Base-by-base conservation (phyloP, 345 rosid genomes). In the Psidium guajava region DNA sequence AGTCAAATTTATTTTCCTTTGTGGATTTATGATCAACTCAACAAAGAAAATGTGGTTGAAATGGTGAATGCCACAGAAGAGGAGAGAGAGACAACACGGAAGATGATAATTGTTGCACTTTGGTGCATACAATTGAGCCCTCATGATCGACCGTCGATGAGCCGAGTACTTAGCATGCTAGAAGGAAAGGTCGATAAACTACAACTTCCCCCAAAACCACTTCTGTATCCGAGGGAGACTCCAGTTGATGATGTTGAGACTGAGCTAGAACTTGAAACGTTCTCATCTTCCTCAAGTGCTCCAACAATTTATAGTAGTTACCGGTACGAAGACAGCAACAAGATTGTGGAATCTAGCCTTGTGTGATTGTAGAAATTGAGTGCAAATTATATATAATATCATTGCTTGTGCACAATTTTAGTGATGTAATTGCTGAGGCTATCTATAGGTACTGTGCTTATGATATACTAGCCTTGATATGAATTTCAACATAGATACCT, bases 181-280 rank as follows among this genome's bases (percentile, higher is more conserved):
- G 73, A 59, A 59, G 5, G 2, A 59, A 40, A 59, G 73, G 12
- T 59, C 0, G 73, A 59, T 59, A 18, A 59, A 13, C 40, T 59
- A 59, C 73, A 6, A 7, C 5, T 61, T 61, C 74, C 74, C 21
- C 40, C 73, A 0, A 27, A 27, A 13, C 40, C 74, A 61, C 74
- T 61, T 61, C 10, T 59, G 0, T 59, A 59, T 27, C 21, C 40
- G 1, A 14, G 5, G 0, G 40, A 59, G 40, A 58, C 0, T 0
- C 21, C 20, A 0, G 1, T 14, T 59, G 40, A 1, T 27, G 2
- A 59, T 59, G 73, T 0, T 2, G 1, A 27, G 7, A 0, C 6
- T 5, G 36, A 58, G 69, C 9, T 13, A 6, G 73, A 59, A 59
- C 73, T 27, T 6, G 40, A 59, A 59, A 59, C 73, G 6, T 15